Conservation (phyloP, 768 basidiomycete species). For the Pisolithus albus region DNA sequence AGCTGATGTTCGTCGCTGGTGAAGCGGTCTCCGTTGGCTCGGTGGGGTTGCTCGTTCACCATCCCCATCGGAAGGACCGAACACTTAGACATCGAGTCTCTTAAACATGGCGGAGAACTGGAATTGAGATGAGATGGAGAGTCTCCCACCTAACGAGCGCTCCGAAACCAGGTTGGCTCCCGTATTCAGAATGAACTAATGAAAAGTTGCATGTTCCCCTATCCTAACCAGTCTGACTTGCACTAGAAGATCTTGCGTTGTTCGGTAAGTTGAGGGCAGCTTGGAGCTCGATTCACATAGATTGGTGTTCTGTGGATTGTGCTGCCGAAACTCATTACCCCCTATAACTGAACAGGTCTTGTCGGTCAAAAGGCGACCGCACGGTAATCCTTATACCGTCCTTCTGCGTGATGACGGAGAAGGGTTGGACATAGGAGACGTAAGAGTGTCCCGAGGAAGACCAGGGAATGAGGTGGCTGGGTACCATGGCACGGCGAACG, state of each 20-base stretch:
- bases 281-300: conserved; percentile 17
- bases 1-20: conserved; percentile 15
- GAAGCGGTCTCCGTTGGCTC: conserved; percentile 8
- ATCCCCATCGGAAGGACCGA: conserved; percentile 9
- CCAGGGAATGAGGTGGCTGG: conserved; percentile 80
- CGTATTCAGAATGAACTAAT: too few relatives aligned
- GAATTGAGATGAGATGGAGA: conserved; percentile 58
- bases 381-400: conserved; percentile 39
- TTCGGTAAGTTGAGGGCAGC: conserved; percentile 40
- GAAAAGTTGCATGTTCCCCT: not conserved
- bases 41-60: conserved; percentile 8
- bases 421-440: conserved; percentile 48
- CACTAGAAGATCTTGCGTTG: conserved; percentile 54
- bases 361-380: conserved; percentile 38
- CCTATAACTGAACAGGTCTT: conserved; percentile 36
- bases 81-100: conserved; percentile 42
- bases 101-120: conserved; percentile 62
- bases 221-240: conserved; percentile 29
- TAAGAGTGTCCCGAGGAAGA: conserved; percentile 68
- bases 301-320: conserved; percentile 2
- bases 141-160: conserved; percentile 41
- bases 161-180: conserved; percentile 15
- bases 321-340: not conserved
- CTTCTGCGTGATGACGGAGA: conserved; percentile 77
- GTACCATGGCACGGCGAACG: conserved; percentile 57